Percentiles rank a stretch among this genome's conserved stretches.
Conservation (phyloP, 2,329 filamentous ascomycete genomes). For the Hypoxylon rubiginosum region DNA sequence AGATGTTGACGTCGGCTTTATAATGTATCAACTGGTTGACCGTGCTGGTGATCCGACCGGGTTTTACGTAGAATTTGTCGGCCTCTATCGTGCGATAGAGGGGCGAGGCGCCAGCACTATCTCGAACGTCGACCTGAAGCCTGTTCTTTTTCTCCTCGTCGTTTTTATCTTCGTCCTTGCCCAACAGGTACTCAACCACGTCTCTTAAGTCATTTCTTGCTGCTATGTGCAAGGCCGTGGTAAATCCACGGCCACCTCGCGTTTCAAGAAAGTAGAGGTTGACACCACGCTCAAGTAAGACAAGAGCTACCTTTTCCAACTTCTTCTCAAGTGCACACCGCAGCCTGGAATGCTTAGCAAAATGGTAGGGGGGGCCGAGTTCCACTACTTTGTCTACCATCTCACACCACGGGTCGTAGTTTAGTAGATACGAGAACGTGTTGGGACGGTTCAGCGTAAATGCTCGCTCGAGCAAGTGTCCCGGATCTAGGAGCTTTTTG, state of each 20-base stretch:
- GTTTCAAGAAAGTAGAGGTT: not conserved
- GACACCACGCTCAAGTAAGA: conserved; percentile 2
- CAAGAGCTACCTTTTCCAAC: not conserved
- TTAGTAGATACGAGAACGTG: not conserved
- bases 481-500: too few species aligned
- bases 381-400: too few species aligned
- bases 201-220: too few species aligned
- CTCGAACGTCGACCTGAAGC: conserved; percentile 1
- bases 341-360: not conserved
- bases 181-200: too few species aligned
- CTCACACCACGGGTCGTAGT: not conserved
- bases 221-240: conserved; percentile 8
- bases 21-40: conserved; percentile 13
- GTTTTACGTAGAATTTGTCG: too few species aligned
- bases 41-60: not conserved
- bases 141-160: too few species aligned
- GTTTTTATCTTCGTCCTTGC: too few species aligned
- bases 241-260: not conserved
- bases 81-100: not conserved
- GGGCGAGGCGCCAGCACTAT: not conserved
- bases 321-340: not conserved
- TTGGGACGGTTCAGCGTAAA: not conserved
- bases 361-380: too few species aligned
- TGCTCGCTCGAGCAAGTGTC: not conserved
- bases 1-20: conserved; percentile 12